phyloP scores from a whole-genome alignment of 2,329 filamentous ascomycete genomes.

The Tolypocladium sp. region DNA sequence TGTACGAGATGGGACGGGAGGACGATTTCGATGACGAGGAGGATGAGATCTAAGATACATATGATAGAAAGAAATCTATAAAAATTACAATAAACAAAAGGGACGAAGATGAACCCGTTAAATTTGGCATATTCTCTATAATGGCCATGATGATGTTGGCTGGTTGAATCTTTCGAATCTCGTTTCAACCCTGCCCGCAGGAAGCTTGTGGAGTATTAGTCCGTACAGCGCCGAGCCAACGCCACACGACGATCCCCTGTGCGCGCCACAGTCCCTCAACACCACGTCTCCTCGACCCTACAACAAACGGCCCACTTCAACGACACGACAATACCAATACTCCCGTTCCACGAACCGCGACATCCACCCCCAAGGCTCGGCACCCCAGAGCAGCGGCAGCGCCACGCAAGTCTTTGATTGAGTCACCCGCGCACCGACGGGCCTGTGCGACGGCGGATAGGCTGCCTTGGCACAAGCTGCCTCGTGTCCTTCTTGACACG shows the following conservation, averaged over 20 bases:
- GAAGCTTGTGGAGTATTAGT: not conserved
- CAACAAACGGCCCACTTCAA: too few relatives aligned
- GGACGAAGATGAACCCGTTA: too few relatives aligned
- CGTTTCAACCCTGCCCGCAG: not conserved
- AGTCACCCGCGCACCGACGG: not conserved
- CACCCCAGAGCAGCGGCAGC: not conserved
- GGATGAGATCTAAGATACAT: slow-evolving; percentile 81
- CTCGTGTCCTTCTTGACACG: slow-evolving; percentile 10
- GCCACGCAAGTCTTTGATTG: not conserved
- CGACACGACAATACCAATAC: not conserved
- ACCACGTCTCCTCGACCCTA: not conserved
- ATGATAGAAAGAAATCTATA: too few relatives aligned
- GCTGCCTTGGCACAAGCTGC: not conserved
- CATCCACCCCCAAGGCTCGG: not conserved
- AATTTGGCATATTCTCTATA: too few relatives aligned
- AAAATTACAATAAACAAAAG: too few relatives aligned
- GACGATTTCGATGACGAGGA: slow-evolving; percentile 97
- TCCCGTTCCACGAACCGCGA: not conserved
- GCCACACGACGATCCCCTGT: not conserved
- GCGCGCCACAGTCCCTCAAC: not conserved
- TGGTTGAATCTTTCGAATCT: not conserved
- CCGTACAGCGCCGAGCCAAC: not conserved
- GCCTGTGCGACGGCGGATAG: not conserved
- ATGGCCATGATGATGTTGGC: not conserved
- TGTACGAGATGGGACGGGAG: slow-evolving; percentile 95